Base-by-base conservation (phyloP, 2,329 filamentous ascomycete genomes). In the Pyricularia sp. region DNA sequence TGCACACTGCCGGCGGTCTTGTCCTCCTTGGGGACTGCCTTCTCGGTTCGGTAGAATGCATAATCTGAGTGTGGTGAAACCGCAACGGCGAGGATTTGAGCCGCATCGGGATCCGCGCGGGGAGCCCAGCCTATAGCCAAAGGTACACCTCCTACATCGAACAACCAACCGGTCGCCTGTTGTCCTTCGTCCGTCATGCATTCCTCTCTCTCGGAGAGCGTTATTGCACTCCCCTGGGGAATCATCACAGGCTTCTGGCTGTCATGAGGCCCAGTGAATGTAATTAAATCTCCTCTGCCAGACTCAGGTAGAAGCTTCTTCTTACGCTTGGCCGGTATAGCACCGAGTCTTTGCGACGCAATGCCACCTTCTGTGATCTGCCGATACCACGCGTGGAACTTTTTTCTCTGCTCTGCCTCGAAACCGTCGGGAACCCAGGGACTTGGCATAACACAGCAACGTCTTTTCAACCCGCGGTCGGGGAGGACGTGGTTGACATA, bases 131-230 rank as follows among this genome's bases (percentile, higher is more conserved):
- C 82, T 75, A 88, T 81, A 30, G 81, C 78, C 4, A 84, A 75
- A 4, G 85, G 81, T 17, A 86, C 79, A 66, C 86, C 85, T 12
- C 84, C 85, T 0, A 82, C 79, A 69, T 88, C 83, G 17, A 88
- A 73, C 71, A 87, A 77, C 84, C 84, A 87, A 4, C 84, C 85
- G 72, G 73, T 31, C n/a, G 72, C 65, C 23, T 28, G 55, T 25
- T 63, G 68, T 20, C 69, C 69, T 11, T 70, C 68, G 2, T 71
- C 30, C 11, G 25, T 28, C 20, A 63, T 1, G 3, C 72, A 71
- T 10, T 71, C 65, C 0, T 73, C 74, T 1, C 67, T 70, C 4
- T 67, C 61, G 7, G 71, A 68, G 3, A 75, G 63, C 3, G 71
- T 64, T 17, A 71, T 10, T 14, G 72, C 72, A 9, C 59, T 31